Conservation (phyloP, 495 filamentous ascomycete genomes). For the Annulohypoxylon bovei region DNA sequence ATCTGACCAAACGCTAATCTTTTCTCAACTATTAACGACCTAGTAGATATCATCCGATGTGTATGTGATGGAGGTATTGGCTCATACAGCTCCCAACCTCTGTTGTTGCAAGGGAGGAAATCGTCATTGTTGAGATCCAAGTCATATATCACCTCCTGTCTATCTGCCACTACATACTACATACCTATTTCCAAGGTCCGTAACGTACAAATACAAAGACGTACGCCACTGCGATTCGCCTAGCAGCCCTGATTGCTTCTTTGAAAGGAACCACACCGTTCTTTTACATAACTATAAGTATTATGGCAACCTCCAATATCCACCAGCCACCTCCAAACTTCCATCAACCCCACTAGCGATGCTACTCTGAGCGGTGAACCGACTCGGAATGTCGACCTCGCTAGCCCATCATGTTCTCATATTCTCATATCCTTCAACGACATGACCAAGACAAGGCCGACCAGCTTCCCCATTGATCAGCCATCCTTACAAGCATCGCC, state of each 20-base stretch:
- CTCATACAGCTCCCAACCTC: background rate
- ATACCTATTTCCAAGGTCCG: no score
- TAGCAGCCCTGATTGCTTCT: slow-evolving; percentile 15
- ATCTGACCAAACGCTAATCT: background rate
- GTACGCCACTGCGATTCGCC: slow-evolving; percentile 1
- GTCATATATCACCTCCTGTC: background rate
- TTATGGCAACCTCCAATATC: slow-evolving; percentile 18
- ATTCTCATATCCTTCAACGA: slow-evolving; percentile 13
- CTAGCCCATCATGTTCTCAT: slow-evolving; percentile 26
- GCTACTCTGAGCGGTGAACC: slow-evolving; percentile 36
- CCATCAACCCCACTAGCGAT: slow-evolving; percentile 29
- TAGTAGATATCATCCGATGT: background rate
- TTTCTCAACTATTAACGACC: background rate
- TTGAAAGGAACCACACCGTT: slow-evolving; percentile 15
- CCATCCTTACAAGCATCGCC: slow-evolving; percentile 31
- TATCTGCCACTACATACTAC: background rate
- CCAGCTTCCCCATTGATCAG: slow-evolving; percentile 38
- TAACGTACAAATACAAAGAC: slow-evolving; percentile 11
- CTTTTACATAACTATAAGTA: slow-evolving; percentile 3
- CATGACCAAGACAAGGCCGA: slow-evolving; percentile 22
- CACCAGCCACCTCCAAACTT: slow-evolving; percentile 9
- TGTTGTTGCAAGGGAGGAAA: slow-evolving; percentile 15
- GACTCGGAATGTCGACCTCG: slow-evolving; percentile 29
- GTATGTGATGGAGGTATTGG: background rate
- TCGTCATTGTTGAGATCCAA: slow-evolving; percentile 1